Base-by-base conservation (phyloP, 148 eudicot genomes). In the Persicaria tinctoria region DNA sequence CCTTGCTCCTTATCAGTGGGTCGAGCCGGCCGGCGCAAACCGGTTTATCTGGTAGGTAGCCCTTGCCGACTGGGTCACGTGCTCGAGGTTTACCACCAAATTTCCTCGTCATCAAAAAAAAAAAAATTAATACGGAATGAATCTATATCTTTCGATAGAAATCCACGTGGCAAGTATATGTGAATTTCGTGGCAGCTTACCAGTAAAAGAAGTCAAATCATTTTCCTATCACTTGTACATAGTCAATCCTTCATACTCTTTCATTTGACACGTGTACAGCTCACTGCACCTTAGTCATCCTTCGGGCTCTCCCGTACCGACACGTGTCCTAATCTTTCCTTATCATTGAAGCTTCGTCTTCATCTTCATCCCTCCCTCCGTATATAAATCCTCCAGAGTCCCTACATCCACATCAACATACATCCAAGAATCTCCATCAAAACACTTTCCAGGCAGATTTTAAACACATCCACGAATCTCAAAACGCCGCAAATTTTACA, bases 251-350 rank as follows among this genome's bases (percentile, higher is more conserved):
- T 63, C 16, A 18, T 7, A 18, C 63, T 17, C 32, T 3, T 20
- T 20, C 14, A 64, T 41, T 66, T 12, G 70, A 66, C 70, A 66
- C 70, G 17, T 66, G 2, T 66, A 66, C 16, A 66, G 6, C 70
- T 27, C 46, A 66, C 47, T 38, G 17, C 44, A 0, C 66, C 12
- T 41, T 66, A 66, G 48, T 66, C 70, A 66, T 18, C 48, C 47
- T 44, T 66, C 18, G 5, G 18, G 3, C 18, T 66, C 70, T 0
- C 47, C 38, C 70, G 1, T 44, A 38, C 8, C 17, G 46, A 13
- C 70, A 66, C 70, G 70, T 66, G 70, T 66, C 70, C 70, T 66
- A 38, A n/a, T 32, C 44, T 66, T 66, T 66, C 47, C 70, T 44
- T 66, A 8, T 5, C 5, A 1, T 47, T 16, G n/a, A 66, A 38